A percentile compares a stretch with the other conserved stretches of the same genome.
Conservation (phyloP, 164 flowering plant genomes). For the Berberis vulgaris region DNA sequence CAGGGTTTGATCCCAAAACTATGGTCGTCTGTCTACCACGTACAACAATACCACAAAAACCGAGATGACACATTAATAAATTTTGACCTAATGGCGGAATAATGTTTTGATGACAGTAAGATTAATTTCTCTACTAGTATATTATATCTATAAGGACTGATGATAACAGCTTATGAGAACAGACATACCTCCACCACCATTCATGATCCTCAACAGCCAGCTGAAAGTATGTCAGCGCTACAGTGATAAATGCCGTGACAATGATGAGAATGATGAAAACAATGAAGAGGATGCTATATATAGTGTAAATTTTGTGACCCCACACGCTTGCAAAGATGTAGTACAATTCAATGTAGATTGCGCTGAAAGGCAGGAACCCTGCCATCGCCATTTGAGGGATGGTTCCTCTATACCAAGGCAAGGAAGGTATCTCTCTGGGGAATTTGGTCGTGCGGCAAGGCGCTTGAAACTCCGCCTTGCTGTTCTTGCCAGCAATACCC, state of each 20-base stretch:
- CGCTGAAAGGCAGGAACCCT: conserved; percentile 35
- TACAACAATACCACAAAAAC: too few species aligned
- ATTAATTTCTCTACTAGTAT: too few species aligned
- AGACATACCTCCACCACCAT: conserved; percentile 39
- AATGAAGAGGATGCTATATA: conserved; percentile 30
- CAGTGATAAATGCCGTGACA: conserved; percentile 35
- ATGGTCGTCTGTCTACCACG: too few species aligned
- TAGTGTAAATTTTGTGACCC: conserved; percentile 36
- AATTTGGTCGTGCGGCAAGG: conserved; percentile 26
- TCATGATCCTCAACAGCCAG: conserved; percentile 38
- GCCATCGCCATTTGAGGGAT: conserved; percentile 40
- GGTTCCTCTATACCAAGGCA: conserved; percentile 37
- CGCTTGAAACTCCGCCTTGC: conserved; percentile 26
- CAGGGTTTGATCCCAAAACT: too few species aligned
- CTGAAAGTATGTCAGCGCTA: conserved; percentile 35
- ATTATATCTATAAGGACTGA: too few species aligned
- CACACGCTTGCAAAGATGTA: conserved; percentile 38
- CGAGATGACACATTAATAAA: too few species aligned
- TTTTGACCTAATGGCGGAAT: too few species aligned
- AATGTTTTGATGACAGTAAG: too few species aligned
- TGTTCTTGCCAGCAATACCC: conserved; percentile 26
- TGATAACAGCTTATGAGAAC: neutral
- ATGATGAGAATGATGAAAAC: conserved; percentile 37
- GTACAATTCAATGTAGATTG: conserved; percentile 33
- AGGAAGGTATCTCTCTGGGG: conserved; percentile 31